Evolutionary conservation across 495 filamentous ascomycete species (phyloP).

Genomic region (Aspergillus nidulans): DNA sequence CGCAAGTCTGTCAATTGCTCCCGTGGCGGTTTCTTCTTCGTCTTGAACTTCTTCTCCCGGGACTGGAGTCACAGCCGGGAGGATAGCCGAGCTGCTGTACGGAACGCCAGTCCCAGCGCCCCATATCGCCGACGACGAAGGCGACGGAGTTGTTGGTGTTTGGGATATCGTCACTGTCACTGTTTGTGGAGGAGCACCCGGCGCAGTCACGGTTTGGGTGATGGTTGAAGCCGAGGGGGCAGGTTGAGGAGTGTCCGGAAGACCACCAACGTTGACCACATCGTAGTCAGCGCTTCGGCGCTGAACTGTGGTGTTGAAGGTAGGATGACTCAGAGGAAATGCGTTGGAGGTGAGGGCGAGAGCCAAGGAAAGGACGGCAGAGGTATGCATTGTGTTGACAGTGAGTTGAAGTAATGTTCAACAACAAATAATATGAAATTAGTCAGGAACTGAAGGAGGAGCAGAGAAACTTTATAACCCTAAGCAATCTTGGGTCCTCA

Average conservation of each 20-base stretch:
- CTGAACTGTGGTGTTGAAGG: conserved; percentile 21
- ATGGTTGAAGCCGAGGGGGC: conserved; percentile 24
- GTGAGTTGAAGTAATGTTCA: not conserved
- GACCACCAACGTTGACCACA: conserved; percentile 47
- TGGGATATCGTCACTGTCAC: conserved; percentile 30
- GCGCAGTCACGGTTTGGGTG: conserved; percentile 30
- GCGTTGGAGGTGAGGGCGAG: conserved; percentile 32
- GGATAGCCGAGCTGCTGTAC: not conserved
- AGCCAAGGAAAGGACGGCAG: conserved; percentile 23
- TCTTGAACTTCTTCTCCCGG: not conserved
- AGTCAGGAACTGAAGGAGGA: not conserved
- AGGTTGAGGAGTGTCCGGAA: conserved; percentile 20
- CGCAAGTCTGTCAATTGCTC: conserved; percentile 8
- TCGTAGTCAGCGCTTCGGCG: conserved; percentile 36
- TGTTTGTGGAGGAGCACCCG: conserved; percentile 26
- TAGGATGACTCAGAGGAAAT: conserved; percentile 29
- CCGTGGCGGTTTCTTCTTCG: not conserved
- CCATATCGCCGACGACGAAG: conserved; percentile 6
- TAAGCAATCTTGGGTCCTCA: not conserved
- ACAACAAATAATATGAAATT: not conserved
- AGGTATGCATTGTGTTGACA: conserved; percentile 28
- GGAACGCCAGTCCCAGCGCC: not conserved
- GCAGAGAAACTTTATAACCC: not conserved
- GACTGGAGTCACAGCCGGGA: conserved; percentile 3
- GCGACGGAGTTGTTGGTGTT: conserved; percentile 25